These are phyloP conservation scores for Diaporthe helianthi DNA, from an alignment of 2,329 filamentous ascomycete genomes.

Conservation along the genomic window DNA sequence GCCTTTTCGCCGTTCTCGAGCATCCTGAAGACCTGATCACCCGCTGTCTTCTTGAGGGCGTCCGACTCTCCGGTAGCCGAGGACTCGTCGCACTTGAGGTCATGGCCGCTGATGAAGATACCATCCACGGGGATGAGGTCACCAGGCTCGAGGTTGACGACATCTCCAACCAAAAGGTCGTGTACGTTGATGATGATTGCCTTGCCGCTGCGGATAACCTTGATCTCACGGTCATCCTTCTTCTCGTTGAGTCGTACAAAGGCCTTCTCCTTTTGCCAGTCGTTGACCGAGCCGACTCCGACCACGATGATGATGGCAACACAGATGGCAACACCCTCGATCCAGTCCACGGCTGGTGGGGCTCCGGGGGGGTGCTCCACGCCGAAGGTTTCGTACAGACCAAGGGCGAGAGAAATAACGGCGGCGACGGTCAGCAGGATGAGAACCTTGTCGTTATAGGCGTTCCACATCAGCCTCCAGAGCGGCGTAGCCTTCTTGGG, in stretches of 20 bases:
- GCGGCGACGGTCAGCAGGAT: constrained; percentile 74
- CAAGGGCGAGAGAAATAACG: constrained; percentile 71
- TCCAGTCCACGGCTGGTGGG: constrained; percentile 61
- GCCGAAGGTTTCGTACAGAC: constrained; percentile 71
- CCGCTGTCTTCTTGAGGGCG: constrained; percentile 69
- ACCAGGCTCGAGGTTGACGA: constrained; percentile 71
- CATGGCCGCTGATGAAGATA: constrained; percentile 68
- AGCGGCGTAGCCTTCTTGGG: constrained; percentile 66
- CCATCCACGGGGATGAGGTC: constrained; percentile 73
- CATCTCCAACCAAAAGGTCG: constrained; percentile 70
- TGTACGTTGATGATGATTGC: constrained; percentile 65
- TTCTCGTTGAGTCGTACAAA: constrained; percentile 64
- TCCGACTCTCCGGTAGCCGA: constrained; percentile 75
- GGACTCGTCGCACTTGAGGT: constrained; percentile 73
- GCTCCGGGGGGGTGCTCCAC: constrained; percentile 49
- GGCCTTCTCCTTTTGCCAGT: constrained; percentile 69
- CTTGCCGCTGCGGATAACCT: constrained; percentile 70
- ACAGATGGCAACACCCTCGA: constrained; percentile 68
- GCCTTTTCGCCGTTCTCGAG: constrained; percentile 55
- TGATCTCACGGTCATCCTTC: constrained; percentile 68
- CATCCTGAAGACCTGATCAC: constrained; percentile 62
- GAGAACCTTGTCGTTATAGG: constrained; percentile 77
- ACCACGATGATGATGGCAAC: constrained; percentile 69
- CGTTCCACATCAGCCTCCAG: constrained; percentile 68
- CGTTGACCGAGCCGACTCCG: constrained; percentile 64